Base-by-base conservation (phyloP, 495 filamentous ascomycete genomes). In the Talaromyces proteolyticus region DNA sequence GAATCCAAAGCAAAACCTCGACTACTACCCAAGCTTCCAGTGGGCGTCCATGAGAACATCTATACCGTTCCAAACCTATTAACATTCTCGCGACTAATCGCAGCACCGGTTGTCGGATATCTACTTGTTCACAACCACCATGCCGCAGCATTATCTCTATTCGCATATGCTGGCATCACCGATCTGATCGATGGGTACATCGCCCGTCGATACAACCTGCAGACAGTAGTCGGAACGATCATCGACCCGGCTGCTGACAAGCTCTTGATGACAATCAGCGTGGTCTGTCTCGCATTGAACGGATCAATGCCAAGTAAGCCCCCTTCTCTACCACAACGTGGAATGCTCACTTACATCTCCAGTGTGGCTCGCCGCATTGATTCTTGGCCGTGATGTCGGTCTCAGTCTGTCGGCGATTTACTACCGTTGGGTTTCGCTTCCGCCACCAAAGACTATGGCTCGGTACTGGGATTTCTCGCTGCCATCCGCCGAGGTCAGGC, bases 401-500 rank as follows among this genome's bases (percentile, higher is more conserved):
- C 75, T 98, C 4, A 88, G 79, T n/a, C 75, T 95, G 3, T 82
- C 90, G 7, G 93, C 93, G 1, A 82, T 98, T 49, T 98, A 96
- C 66, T 96, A 90, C 60, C 84, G 93, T 29, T 98, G 88, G 81
- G 93, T 95, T 43, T 91, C 87, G 3, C 78, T 98, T 18, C 93
- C 93, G 1, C 83, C 87, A 0, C 93, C 93, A 4, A 96, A 96
- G 66, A 97, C 93, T 0, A 86, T 95, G 66, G 67, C 75, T 12
- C 74, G 93, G n/a, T 98, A 96, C 63, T 98, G 94, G 94, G 94
- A 98, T 62, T 97, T 97, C 57, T 88, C 84, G 10, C 78, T 98
- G 16, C 93, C 93, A 0, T 88, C 82, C 41, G 93, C 93, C 1
- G 93, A 97, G 65, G 93, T 98, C 4, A 85, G 85, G 54, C 93